phyloP scores from a whole-genome alignment of 2,329 filamentous ascomycete genomes.

The Claviceps spartinae region DNA sequence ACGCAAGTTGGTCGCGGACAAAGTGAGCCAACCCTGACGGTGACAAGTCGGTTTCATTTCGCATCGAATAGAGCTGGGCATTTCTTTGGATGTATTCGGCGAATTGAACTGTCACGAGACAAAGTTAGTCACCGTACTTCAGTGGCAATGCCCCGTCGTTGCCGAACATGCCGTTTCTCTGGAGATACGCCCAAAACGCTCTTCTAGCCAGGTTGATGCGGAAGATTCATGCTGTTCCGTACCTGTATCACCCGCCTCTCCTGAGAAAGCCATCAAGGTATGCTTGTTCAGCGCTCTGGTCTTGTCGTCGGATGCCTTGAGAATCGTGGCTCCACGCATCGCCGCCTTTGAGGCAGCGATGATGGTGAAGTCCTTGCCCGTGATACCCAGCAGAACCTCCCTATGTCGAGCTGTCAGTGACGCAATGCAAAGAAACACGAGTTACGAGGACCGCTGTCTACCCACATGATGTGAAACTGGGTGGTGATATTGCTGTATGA shows the following conservation, averaged over 20 bases:
- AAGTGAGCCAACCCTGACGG: constrained; percentile 84
- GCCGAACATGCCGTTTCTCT: neutral
- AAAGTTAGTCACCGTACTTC: constrained; percentile 11
- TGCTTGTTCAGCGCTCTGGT: constrained; percentile 85
- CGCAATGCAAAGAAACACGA: neutral
- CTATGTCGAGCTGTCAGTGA: constrained; percentile 30
- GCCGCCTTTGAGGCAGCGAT: constrained; percentile 94
- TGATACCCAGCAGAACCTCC: constrained; percentile 97
- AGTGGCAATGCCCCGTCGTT: no score
- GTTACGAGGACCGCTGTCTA: neutral
- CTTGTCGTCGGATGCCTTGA: constrained; percentile 95
- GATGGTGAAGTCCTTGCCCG: constrained; percentile 98
- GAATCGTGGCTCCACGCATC: constrained; percentile 92
- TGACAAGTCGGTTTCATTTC: constrained; percentile 84
- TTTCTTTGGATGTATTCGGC: constrained; percentile 99
- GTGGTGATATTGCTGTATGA: neutral
- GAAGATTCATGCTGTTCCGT: constrained; percentile 14
- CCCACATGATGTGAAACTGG: constrained; percentile 5
- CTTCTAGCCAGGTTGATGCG: neutral
- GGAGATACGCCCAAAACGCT: neutral
- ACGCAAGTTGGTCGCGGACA: constrained; percentile 84
- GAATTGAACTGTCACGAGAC: constrained; percentile 66
- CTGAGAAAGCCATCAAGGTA: constrained; percentile 87
- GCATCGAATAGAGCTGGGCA: constrained; percentile 95
- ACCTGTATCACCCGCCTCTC: constrained; percentile 94